Evolutionary conservation across 768 basidiomycete genomes (phyloP).

Genomic region (Termitomyces sp.): DNA sequence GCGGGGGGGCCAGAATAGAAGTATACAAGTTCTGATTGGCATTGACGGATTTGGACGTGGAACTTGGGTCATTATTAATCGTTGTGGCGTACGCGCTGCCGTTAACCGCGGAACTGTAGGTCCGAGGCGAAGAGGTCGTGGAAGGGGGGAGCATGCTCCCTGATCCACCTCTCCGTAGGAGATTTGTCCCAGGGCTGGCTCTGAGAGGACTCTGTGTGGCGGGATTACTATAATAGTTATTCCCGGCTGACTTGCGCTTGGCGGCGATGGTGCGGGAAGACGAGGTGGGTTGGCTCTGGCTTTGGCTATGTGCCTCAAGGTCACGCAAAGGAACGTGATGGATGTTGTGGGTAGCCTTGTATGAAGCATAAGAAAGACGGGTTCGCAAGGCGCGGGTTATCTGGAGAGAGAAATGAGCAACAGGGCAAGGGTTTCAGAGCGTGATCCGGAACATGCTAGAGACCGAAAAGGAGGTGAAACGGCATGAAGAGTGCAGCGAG

Average conservation of each 20-base stretch:
- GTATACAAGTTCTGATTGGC: slow-evolving; percentile 63
- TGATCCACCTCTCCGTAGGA: slow-evolving; percentile 34
- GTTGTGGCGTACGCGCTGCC: slow-evolving; percentile 26
- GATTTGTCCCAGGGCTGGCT: slow-evolving; percentile 22
- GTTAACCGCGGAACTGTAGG: slow-evolving; percentile 36
- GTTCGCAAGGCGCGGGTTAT: slow-evolving; percentile 78
- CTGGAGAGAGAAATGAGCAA: slow-evolving; percentile 46
- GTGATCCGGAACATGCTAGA: slow-evolving; percentile 15
- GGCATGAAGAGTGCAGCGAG: slow-evolving; percentile 5
- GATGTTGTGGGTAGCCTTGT: slow-evolving; percentile 77
- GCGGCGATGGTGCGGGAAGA: slow-evolving; percentile 53
- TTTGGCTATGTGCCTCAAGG: slow-evolving; percentile 58
- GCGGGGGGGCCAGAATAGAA: slow-evolving; percentile 75
- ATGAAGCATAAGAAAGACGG: slow-evolving; percentile 79
- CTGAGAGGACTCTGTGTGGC: slow-evolving; percentile 43
- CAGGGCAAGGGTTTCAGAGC: slow-evolving; percentile 29
- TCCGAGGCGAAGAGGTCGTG: slow-evolving; percentile 39
- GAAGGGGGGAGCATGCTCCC: slow-evolving; percentile 46
- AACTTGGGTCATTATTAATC: slow-evolving; percentile 27
- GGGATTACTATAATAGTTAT: slow-evolving; percentile 45
- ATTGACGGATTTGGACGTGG: slow-evolving; percentile 29
- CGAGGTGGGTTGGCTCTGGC: slow-evolving; percentile 36
- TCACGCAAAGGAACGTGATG: slow-evolving; percentile 64
- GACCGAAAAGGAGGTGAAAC: slow-evolving; percentile 10
- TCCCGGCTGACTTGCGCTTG: slow-evolving; percentile 50